Conservation (phyloP, 306 rosid genomes). For the Lathyrus oleraceus region DNA sequence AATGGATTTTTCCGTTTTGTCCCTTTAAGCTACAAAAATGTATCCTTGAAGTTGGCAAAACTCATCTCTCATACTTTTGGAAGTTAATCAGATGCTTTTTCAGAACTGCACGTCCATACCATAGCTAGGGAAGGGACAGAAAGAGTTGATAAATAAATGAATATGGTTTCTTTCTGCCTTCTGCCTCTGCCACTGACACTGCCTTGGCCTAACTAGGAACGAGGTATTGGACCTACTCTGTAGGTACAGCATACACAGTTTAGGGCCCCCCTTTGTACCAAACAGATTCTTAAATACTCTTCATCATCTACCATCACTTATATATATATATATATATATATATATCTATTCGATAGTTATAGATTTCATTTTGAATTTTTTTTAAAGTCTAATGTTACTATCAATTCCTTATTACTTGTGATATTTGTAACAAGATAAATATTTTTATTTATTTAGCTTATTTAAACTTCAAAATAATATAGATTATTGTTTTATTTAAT, state of each 20-base stretch:
- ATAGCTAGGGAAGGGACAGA: conserved; percentile 12
- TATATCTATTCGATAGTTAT: too few relatives aligned
- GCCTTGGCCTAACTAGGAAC: not conserved
- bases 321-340: too few relatives aligned
- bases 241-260: not conserved
- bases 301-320: too few relatives aligned
- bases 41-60: not conserved
- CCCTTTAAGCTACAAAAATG: conserved; percentile 39
- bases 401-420: too few relatives aligned
- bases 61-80: not conserved
- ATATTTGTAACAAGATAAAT: too few relatives aligned
- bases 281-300: not conserved
- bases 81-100: not conserved
- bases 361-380: too few relatives aligned
- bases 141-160: not conserved
- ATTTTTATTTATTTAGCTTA: too few relatives aligned
- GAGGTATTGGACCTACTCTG: not conserved
- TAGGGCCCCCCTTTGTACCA: not conserved
- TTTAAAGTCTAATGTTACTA: too few relatives aligned
- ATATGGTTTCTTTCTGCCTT: not conserved
- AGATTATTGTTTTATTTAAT: too few relatives aligned
- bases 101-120: not conserved
- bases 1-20: conserved; percentile 56
- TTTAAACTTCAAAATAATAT: too few relatives aligned
- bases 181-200: not conserved